Base-by-base conservation (phyloP, 108 stramenopile species). In the Cyclotella atomus region DNA sequence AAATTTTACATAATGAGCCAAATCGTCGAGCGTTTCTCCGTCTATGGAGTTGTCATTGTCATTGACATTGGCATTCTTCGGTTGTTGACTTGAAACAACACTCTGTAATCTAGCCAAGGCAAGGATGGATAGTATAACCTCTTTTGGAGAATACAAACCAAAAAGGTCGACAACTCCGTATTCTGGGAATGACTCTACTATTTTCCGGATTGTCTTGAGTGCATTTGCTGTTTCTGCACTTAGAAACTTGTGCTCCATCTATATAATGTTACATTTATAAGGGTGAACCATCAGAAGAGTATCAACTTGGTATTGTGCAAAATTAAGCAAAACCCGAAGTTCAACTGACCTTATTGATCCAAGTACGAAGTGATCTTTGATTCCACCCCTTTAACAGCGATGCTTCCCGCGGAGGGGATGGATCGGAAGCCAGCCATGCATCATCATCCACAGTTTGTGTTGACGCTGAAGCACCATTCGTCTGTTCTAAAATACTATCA, bases 131-230 rank as follows among this genome's bases (percentile, higher is more conserved):
- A 72, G 28, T 20, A 81, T 56, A 6, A 84, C 68, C 38, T 84
- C 84, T 47, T 78, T 77, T 73, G 80, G 76, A 23, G 71, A 63
- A 46, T 82, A 82, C 71, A 84, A 50, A 6, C 75, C 75, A 64
- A 82, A 56, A 20, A 84, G 19, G 65, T 84, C 76, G 57, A 77
- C 80, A 7, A 91, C 73, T n/a, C 90, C 90, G 68, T 88, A 83
- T 49, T 88, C 85, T 38, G 77, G 72, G 49, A 87, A 83, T 10
- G 59, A 38, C 35, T 72, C 73, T 21, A 91, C 34, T 17, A 87
- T 87, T 52, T 72, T 74, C n/a, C 66, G 61, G 23, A 91, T 84
- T 21, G 85, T 87, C 29, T 74, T 77, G 25, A 88, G 55, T 21
- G 88, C 88, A 35, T 71, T 50, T 3, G 79, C 71, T 4, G 81